These are phyloP conservation scores for Pleurotus ostreatus DNA, from an alignment of 768 basidiomycete species.

Conservation along the genomic window DNA sequence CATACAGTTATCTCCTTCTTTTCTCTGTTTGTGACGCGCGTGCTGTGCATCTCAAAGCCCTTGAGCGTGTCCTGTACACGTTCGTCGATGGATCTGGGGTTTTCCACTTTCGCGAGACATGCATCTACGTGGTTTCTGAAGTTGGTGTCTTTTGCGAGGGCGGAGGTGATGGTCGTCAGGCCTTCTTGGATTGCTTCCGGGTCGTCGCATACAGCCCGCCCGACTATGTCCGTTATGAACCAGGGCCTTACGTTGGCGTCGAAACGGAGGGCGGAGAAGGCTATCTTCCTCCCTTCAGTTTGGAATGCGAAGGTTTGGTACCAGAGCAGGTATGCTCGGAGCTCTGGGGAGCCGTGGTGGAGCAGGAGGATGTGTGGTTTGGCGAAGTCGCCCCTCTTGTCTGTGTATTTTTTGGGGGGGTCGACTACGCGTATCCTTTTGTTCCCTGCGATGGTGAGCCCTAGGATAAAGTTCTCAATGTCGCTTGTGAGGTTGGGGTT, in stretches of 20 bases:
- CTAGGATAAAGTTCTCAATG: background rate
- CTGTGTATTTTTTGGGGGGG: background rate
- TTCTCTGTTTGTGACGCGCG: background rate
- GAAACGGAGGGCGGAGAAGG: background rate
- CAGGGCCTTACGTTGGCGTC: background rate
- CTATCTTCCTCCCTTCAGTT: background rate
- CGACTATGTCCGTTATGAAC: background rate
- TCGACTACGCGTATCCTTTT: background rate
- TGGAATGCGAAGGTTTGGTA: slow-evolving; percentile 2
- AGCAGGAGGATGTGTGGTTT: background rate
- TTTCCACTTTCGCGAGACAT: background rate
- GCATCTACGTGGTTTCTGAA: background rate
- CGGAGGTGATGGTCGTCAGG: background rate
- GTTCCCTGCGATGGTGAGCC: background rate
- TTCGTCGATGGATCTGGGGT: background rate
- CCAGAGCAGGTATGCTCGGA: background rate
- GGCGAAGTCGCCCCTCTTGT: background rate
- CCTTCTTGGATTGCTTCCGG: background rate
- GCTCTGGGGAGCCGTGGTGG: background rate
- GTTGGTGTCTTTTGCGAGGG: no score
- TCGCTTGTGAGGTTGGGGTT: background rate
- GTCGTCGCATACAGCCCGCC: background rate
- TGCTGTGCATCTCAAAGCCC: background rate
- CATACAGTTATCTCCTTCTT: background rate
- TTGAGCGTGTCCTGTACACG: background rate